phyloP scores from a whole-genome alignment of 495 filamentous ascomycete species.

The Penicillium longicatenatum region DNA sequence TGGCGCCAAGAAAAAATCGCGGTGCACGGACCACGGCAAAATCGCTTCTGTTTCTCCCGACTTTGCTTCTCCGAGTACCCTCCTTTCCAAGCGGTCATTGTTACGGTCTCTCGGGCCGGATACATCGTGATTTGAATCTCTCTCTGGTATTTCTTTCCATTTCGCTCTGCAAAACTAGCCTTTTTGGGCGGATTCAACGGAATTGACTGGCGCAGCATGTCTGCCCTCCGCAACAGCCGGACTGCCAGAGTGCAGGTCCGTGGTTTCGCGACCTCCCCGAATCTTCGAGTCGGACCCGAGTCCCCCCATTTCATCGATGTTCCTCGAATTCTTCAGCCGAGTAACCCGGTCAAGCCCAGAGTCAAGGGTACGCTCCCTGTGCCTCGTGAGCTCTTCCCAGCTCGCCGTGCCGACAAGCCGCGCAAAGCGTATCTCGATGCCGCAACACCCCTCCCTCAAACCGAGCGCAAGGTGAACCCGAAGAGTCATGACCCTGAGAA shows the following conservation, averaged over 20 bases:
- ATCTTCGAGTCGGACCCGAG: slow-evolving; percentile 57
- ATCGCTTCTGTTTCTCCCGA: slow-evolving; percentile 47
- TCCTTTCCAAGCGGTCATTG: slow-evolving; percentile 13
- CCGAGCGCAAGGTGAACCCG: slow-evolving; percentile 29
- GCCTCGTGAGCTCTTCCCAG: slow-evolving; percentile 65
- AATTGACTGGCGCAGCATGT: slow-evolving; percentile 33
- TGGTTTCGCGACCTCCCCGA: slow-evolving; percentile 43
- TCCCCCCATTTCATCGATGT: slow-evolving; percentile 75
- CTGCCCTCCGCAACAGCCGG: slow-evolving; percentile 42
- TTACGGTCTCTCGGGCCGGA: slow-evolving; percentile 4
- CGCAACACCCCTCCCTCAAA: slow-evolving; percentile 40
- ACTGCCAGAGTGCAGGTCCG: slow-evolving; percentile 49
- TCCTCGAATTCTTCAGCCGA: slow-evolving; percentile 54
- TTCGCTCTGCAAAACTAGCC: not conserved
- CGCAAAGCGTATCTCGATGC: slow-evolving; percentile 53
- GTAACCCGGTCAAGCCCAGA: slow-evolving; percentile 41
- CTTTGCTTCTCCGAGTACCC: slow-evolving; percentile 17
- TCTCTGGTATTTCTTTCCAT: not conserved
- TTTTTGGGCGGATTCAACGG: not conserved
- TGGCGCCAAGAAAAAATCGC: slow-evolving; percentile 35
- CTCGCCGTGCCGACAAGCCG: slow-evolving; percentile 51
- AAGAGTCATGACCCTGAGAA: slow-evolving; percentile 49
- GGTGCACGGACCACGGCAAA: slow-evolving; percentile 48
- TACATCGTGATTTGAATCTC: slow-evolving; percentile 3
- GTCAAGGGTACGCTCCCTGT: slow-evolving; percentile 74